Conservation (phyloP, 805 yeast species). For the Tetrapisispora pingtungensis region DNA sequence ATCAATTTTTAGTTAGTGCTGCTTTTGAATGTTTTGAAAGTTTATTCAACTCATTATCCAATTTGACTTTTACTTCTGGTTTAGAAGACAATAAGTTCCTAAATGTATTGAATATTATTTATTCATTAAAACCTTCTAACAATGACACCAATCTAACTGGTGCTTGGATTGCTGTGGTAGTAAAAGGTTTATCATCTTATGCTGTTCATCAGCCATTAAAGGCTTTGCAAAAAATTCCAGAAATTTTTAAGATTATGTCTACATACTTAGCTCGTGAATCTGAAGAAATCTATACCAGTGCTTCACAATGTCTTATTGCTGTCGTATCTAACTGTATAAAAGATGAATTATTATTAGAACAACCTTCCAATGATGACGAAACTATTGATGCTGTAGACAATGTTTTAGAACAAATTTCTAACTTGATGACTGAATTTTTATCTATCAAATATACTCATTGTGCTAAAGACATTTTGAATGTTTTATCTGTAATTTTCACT, state of each 20-base stretch:
- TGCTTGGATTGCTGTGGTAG: conserved; percentile 90
- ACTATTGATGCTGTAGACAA: conserved; percentile 49
- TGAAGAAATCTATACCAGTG: conserved; percentile 57
- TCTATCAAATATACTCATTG: conserved; percentile 68
- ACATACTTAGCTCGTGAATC: conserved; percentile 60
- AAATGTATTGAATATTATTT: conserved; percentile 57
- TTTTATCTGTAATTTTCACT: conserved; percentile 51
- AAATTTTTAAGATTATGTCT: conserved; percentile 44
- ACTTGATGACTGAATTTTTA: conserved; percentile 47
- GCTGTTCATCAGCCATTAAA: conserved; percentile 41
- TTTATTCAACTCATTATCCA: conserved; percentile 19
- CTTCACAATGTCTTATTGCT: conserved; percentile 81
- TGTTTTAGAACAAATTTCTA: conserved; percentile 41
- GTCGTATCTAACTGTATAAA: conserved; percentile 58
- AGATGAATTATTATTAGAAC: conserved; percentile 45
- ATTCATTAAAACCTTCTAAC: conserved; percentile 69
- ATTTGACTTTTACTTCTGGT: conserved; percentile 36
- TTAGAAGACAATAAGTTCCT: conserved; percentile 55
- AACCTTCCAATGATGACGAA: conserved; percentile 46
- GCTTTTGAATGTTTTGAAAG: conserved; percentile 64
- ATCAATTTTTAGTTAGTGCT: conserved; percentile 72
- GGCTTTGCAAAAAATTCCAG: conserved; percentile 49
- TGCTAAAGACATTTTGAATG: conserved; percentile 62
- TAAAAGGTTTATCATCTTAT: conserved; percentile 61
- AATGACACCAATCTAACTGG: conserved; percentile 83